Percentiles rank a stretch among this genome's conserved stretches.
phyloP scores from a whole-genome alignment of 2,329 filamentous ascomycete genomes.

The Xylogone sp. region DNA sequence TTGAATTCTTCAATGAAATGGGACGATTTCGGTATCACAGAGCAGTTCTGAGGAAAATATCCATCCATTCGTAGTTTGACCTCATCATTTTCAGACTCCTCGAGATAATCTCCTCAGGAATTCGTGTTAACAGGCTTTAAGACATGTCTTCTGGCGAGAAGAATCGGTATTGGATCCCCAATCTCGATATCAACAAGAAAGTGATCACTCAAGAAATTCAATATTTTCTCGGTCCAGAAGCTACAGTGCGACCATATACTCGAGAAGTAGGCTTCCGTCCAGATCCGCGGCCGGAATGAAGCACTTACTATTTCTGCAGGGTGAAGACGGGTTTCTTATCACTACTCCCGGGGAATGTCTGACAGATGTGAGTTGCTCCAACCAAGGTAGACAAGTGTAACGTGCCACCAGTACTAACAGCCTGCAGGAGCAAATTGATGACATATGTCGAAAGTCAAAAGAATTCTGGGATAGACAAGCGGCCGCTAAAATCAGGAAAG shows the following conservation, averaged over 20 bases:
- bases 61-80: neutral
- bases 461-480: constrained; percentile 55
- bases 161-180: constrained; percentile 60
- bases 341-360: constrained; percentile 54
- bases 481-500: constrained; percentile 40
- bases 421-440: constrained; percentile 57
- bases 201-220: constrained; percentile 57
- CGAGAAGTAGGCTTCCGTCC: constrained; percentile 41
- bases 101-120: neutral
- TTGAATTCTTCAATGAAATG: neutral
- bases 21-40: neutral
- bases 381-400: neutral
- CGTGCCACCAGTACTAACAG: constrained; percentile 7
- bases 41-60: neutral
- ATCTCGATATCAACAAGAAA: constrained; percentile 56
- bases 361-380: constrained; percentile 48
- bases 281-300: neutral
- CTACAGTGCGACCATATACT: constrained; percentile 54
- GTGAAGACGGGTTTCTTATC: constrained; percentile 59
- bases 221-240: constrained; percentile 54
- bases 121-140: neutral
- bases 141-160: constrained; percentile 30
- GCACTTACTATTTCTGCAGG: constrained; percentile 32
- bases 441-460: constrained; percentile 56
- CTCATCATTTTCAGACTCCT: neutral